These are phyloP conservation scores for Umbelopsis isabellina DNA, from an alignment of 192 early-diverging fungal species.

Conservation along the genomic window DNA sequence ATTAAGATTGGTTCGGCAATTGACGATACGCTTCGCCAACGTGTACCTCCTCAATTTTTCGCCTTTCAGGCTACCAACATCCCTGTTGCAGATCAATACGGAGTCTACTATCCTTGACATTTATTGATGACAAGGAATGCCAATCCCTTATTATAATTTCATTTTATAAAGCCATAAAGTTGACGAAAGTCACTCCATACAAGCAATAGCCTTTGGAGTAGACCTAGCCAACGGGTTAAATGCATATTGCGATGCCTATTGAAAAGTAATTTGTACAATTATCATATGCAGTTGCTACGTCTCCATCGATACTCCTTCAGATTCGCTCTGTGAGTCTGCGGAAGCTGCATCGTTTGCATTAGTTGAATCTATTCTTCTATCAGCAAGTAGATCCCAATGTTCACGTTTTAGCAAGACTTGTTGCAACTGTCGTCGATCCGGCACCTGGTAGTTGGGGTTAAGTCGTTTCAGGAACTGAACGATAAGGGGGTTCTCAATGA, in stretches of 20 bases:
- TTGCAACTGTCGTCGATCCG: constrained; percentile 3
- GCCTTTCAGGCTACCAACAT: background rate
- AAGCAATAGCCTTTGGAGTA: too few species aligned
- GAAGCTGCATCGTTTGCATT: background rate
- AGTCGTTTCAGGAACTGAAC: constrained; percentile 14
- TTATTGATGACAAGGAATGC: background rate
- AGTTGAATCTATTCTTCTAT: background rate
- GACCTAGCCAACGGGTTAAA: too few species aligned
- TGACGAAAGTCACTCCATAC: too few species aligned
- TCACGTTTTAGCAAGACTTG: constrained; percentile 24
- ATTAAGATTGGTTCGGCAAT: constrained; percentile 23
- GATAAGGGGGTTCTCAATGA: constrained; percentile 18
- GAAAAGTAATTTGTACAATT: too few species aligned
- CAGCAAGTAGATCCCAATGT: constrained; percentile 24
- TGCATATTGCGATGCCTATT: too few species aligned
- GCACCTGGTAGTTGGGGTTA: constrained; percentile 13
- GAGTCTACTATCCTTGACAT: background rate
- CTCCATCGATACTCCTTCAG: background rate
- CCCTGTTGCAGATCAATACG: constrained; percentile 5
- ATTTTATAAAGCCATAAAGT: too few species aligned
- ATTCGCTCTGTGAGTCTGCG: background rate
- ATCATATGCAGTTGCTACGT: background rate
- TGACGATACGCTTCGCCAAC: constrained; percentile 19
- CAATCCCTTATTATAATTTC: too few species aligned
- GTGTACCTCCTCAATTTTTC: background rate